Conservation (phyloP, 2,329 filamentous ascomycete species). For the Aspergillus sp. region DNA sequence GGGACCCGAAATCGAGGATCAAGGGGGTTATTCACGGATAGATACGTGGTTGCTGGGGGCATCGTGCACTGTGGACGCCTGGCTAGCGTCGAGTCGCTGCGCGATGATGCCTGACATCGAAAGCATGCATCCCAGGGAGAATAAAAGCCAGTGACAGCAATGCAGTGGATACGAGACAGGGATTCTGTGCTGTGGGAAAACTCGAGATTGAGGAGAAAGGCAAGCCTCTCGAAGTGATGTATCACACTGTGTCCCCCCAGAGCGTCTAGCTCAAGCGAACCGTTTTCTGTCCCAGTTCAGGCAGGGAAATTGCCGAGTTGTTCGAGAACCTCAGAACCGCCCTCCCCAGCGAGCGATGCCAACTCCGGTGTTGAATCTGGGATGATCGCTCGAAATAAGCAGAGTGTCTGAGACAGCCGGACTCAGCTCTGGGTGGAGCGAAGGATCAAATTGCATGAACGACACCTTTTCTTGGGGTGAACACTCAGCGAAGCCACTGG, state of each 20-base stretch:
- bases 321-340: not conserved
- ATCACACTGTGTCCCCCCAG: not conserved
- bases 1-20: constrained; percentile 1
- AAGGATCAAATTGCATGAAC: not conserved
- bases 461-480: not conserved
- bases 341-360: not conserved
- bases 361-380: not conserved
- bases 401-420: not conserved
- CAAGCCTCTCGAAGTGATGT: not conserved
- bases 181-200: not conserved
- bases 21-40: constrained; percentile 2
- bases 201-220: not conserved
- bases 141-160: not conserved
- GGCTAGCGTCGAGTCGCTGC: not conserved
- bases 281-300: constrained; percentile 3
- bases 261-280: not conserved
- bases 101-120: not conserved
- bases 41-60: not conserved
- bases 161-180: not conserved
- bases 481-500: not conserved
- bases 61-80: not conserved
- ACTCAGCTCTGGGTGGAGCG: not conserved
- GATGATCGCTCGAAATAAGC: not conserved
- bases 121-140: not conserved
- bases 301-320: not conserved